Percentiles rank a stretch among this genome's conserved stretches.
phyloP scores from a whole-genome alignment of 1,284 basidiomycete species.

The Austroboletus olivaceoglutinosus region DNA sequence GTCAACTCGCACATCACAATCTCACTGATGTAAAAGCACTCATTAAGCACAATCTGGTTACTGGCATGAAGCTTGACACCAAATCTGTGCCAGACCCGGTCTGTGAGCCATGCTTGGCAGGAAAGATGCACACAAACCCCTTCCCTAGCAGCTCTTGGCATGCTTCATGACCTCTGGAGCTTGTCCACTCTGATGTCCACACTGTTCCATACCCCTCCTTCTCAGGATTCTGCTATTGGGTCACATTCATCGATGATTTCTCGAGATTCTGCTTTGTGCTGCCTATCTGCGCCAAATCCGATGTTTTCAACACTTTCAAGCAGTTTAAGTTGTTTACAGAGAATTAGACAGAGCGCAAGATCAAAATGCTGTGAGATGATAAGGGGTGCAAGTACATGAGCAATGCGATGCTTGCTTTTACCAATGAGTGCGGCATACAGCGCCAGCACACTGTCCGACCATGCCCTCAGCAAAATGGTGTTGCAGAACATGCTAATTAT shows the following conservation, averaged over 20 bases:
- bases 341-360: not conserved
- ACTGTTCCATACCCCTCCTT: not conserved
- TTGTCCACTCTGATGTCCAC: not conserved
- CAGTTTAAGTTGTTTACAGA: not conserved
- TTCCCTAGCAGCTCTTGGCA: not conserved
- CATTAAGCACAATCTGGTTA: not conserved
- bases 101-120: not conserved
- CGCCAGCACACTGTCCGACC: not conserved
- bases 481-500: not conserved
- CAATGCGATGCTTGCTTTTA: not conserved
- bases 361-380: not conserved
- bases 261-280: not conserved
- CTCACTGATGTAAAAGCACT: not conserved
- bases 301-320: not conserved
- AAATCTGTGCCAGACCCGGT: not conserved
- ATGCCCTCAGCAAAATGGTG: not conserved
- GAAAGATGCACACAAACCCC: not conserved
- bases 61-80: not conserved
- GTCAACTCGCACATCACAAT: not conserved
- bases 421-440: not conserved
- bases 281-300: not conserved
- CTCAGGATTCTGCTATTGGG: not conserved
- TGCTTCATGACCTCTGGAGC: not conserved
- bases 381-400: not conserved
- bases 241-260: not conserved